Base-by-base conservation (phyloP, 805 yeast genomes). In the Sugiyamaella boreocaroliniensis region DNA sequence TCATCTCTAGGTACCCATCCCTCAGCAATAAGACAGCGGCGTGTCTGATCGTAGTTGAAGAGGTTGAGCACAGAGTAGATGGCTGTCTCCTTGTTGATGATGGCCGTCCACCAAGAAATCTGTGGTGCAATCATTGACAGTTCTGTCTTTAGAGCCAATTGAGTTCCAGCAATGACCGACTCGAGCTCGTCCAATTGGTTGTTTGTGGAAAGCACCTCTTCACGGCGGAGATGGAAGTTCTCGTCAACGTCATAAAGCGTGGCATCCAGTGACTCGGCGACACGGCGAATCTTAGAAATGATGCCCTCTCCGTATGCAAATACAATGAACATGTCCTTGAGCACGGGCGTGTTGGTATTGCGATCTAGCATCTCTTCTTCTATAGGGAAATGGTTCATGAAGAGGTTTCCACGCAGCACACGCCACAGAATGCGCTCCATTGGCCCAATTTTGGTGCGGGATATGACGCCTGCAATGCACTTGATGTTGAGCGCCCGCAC, bases 1-100 rank as follows among this genome's bases (percentile, higher is more conserved):
- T 86, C 93, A 55, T 79, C 81, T 14, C 81, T 75, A 40, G 99
- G 98, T 14, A 88, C 73, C 99, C 99, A 93, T 16, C 97, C 99
- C 73, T 93, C 98, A n/a, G 92, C 96, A 48, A 90, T 80, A 55
- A 93, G 74, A 26, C 96, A 88, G 61, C 85, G 77, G 70, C 96
- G 82, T 1, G 85, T 73, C 55, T 82, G 88, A 64, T 86, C 95
- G 67, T 82, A 85, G 65, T 88, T 90, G 67, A 89, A 82, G 58
- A 79, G 74, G 67, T 89, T 89, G 73, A 93, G 75, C 0, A 87
- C 78, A 19, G 83, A 74, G 68, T 85, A 89, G 15, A 93, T 82
- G 10, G 89, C 83, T 64, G 86, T 88, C 68, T 93, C 99, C 65
- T 89, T 81, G 51, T 79, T 81, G 26, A 84, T 72, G 9, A 77